A percentile compares a stretch with the other conserved stretches of the same genome.
phyloP scores from a whole-genome alignment of 305 asterid species.

The Fraxinus xanthoxyloides region DNA sequence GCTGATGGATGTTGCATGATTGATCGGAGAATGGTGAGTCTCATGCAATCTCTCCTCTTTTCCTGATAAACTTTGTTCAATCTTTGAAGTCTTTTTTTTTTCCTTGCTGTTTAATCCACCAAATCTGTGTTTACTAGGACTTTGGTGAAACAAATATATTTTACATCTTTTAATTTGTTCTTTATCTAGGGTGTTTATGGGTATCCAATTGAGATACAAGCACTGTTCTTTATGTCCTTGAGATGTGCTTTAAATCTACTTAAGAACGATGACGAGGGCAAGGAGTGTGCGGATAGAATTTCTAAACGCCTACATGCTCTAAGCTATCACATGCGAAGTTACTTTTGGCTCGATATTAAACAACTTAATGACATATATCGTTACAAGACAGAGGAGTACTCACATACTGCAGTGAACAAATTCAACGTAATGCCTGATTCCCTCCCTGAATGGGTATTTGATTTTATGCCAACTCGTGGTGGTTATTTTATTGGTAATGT shows the following conservation, averaged over 20 bases:
- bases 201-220: constrained; percentile 85
- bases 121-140: neutral
- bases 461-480: neutral
- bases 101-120: neutral
- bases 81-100: neutral
- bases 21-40: constrained; percentile 87
- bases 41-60: constrained; percentile 15
- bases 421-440: neutral
- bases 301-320: neutral
- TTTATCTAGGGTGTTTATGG: constrained; percentile 76
- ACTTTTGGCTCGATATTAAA: neutral
- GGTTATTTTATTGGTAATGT: neutral
- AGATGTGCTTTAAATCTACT: neutral
- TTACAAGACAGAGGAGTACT: neutral
- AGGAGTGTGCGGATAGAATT: neutral
- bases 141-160: neutral
- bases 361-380: neutral
- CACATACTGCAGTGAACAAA: neutral
- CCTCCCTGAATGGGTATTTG: neutral
- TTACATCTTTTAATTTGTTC: neutral
- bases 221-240: constrained; percentile 32
- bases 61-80: neutral
- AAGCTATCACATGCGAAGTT: neutral
- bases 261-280: neutral
- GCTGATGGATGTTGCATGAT: constrained; percentile 95